Evolutionary conservation across 139 green algal species (phyloP).

Genomic region (Chlorella sp.): DNA sequence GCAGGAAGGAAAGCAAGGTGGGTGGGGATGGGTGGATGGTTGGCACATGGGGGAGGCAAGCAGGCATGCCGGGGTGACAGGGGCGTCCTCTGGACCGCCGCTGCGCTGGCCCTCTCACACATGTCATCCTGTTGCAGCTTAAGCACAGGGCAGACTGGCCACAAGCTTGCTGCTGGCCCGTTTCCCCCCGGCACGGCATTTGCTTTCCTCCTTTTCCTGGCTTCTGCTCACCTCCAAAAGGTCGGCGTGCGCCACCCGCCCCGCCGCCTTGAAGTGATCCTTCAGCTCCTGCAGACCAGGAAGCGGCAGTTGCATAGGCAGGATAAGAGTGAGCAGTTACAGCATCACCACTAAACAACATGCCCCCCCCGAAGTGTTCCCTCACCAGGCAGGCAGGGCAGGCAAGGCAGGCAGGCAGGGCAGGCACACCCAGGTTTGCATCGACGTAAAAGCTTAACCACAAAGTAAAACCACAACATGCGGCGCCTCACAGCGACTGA

Average conservation of each 20-base stretch:
- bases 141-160: neutral
- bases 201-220: neutral
- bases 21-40: too few relatives aligned
- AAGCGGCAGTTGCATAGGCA: neutral
- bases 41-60: too few relatives aligned
- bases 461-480: neutral
- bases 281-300: conserved; percentile 60
- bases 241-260: conserved; percentile 64
- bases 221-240: conserved; percentile 39
- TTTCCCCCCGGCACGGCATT: too few relatives aligned
- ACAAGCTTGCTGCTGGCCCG: neutral
- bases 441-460: too few relatives aligned
- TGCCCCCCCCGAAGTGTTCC: neutral
- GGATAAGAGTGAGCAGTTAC: neutral
- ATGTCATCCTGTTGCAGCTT: neutral
- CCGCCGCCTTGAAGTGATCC: conserved; percentile 76
- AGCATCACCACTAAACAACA: too few relatives aligned
- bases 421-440: neutral
- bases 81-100: too few relatives aligned
- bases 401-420: neutral
- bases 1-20: too few relatives aligned
- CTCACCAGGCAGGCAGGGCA: neutral
- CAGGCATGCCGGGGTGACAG: too few relatives aligned
- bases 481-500: neutral
- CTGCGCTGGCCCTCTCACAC: too few relatives aligned